phyloP scores from a whole-genome alignment of 331 rosid species.

The Arachis monticola region DNA sequence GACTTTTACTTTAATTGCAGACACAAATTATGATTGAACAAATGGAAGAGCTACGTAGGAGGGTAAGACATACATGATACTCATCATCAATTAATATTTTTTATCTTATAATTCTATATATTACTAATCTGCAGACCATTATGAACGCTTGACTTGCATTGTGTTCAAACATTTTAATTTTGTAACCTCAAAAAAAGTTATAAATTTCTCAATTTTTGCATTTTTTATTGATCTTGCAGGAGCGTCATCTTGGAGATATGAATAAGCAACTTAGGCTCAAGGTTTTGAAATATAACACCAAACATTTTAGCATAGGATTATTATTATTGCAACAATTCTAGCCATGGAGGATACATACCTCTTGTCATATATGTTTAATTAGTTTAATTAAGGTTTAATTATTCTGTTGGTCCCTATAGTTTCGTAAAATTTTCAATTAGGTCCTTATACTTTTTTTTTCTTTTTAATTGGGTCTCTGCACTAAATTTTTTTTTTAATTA shows the following conservation, averaged over 20 bases:
- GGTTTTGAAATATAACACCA: slow-evolving; percentile 43
- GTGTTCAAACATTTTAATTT: neutral
- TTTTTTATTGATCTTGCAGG: slow-evolving; percentile 55
- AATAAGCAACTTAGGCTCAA: slow-evolving; percentile 75
- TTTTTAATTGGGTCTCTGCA: too few relatives aligned
- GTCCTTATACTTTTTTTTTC: too few relatives aligned
- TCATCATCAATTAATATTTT: neutral
- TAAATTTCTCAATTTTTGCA: neutral
- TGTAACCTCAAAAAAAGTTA: neutral
- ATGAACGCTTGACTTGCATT: neutral
- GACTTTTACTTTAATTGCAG: slow-evolving; percentile 49
- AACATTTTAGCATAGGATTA: neutral
- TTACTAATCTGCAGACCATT: neutral
- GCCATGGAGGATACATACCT: neutral
- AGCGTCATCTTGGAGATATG: slow-evolving; percentile 75
- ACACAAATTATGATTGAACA: slow-evolving; percentile 78
- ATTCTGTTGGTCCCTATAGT: too few relatives aligned
- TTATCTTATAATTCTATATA: neutral
- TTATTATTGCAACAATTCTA: neutral
- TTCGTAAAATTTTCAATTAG: too few relatives aligned
- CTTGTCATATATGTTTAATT: neutral
- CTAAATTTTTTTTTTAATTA: too few relatives aligned
- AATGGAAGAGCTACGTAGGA: slow-evolving; percentile 82
- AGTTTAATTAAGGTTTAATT: too few relatives aligned
- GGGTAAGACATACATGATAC: slow-evolving; percentile 47